phyloP scores from a whole-genome alignment of 306 rosid species.

The Rosa lucieae region DNA sequence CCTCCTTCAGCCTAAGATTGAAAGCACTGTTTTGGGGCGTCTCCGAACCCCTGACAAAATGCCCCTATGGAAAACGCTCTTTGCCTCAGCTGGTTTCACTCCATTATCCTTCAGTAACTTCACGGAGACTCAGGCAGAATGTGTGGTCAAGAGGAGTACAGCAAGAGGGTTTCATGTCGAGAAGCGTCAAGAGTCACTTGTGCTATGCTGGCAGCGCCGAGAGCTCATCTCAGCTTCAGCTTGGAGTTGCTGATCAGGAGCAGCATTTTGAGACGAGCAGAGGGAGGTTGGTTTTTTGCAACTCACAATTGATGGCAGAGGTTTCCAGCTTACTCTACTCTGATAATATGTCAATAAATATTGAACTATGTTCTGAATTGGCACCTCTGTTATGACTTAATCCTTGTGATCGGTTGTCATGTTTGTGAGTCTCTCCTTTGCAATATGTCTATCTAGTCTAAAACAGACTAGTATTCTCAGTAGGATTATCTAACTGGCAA shows the following conservation, averaged over 20 bases:
- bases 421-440: constrained; percentile 33
- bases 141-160: constrained; percentile 44
- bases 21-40: constrained; percentile 43
- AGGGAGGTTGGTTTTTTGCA: constrained; percentile 36
- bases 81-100: constrained; percentile 34
- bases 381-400: constrained; percentile 36
- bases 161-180: constrained; percentile 47
- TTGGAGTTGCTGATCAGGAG: constrained; percentile 47
- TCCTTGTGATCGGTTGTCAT: constrained; percentile 31
- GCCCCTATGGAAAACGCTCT: constrained; percentile 39
- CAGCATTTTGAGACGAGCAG: constrained; percentile 23
- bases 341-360: constrained; percentile 38
- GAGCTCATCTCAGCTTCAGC: constrained; percentile 50
- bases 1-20: constrained; percentile 44
- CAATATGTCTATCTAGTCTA: constrained; percentile 28
- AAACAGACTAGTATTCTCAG: constrained; percentile 27
- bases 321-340: constrained; percentile 36
- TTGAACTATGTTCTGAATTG: constrained; percentile 38
- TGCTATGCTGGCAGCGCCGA: constrained; percentile 48
- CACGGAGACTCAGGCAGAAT: constrained; percentile 50
- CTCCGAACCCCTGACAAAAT: constrained; percentile 32
- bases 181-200: constrained; percentile 44
- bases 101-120: constrained; percentile 46
- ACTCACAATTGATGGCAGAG: constrained; percentile 40
- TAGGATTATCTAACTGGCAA: constrained; percentile 31